Percentiles rank a stretch among this genome's conserved stretches.
Conservation (phyloP, 176 grass and related monocot species). For the Alloteropsis semialata region DNA sequence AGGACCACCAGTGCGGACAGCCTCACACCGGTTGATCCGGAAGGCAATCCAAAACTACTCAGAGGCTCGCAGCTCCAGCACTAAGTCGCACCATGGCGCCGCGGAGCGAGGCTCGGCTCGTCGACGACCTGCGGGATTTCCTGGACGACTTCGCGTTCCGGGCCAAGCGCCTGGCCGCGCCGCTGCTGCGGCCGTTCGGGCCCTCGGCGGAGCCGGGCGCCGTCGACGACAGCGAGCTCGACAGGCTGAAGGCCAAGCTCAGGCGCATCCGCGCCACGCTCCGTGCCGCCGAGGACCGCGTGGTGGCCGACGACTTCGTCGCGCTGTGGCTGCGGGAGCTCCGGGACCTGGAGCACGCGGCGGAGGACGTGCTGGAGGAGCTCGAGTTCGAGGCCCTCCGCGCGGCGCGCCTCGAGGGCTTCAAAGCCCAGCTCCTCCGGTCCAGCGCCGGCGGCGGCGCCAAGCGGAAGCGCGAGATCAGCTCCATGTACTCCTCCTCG, state of each 20-base stretch:
- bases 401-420: constrained; percentile 27
- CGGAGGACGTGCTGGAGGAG: constrained; percentile 40
- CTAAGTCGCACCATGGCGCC: not conserved
- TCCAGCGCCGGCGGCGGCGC: not conserved
- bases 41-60: not conserved
- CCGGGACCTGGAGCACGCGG: constrained; percentile 26
- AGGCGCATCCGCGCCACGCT: constrained; percentile 32
- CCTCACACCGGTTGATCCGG: not conserved
- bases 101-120: not conserved
- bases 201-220: not conserved
- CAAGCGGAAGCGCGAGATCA: constrained; percentile 34
- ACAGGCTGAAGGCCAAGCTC: constrained; percentile 26
- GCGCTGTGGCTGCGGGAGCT: constrained; percentile 41
- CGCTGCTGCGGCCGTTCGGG: constrained; percentile 22
- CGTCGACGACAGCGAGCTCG: not conserved
- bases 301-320: constrained; percentile 19
- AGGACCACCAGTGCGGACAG: too few species aligned
- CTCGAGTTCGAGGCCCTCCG: constrained; percentile 42
- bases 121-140: constrained; percentile 8
- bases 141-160: constrained; percentile 22
- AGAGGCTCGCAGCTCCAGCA: not conserved
- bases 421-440: constrained; percentile 29
- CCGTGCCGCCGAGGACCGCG: constrained; percentile 23
- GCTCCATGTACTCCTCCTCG: constrained; percentile 25
- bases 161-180: constrained; percentile 1